Base-by-base conservation (phyloP, 2,329 filamentous ascomycete genomes). In the Coleophoma eucalyptorum region DNA sequence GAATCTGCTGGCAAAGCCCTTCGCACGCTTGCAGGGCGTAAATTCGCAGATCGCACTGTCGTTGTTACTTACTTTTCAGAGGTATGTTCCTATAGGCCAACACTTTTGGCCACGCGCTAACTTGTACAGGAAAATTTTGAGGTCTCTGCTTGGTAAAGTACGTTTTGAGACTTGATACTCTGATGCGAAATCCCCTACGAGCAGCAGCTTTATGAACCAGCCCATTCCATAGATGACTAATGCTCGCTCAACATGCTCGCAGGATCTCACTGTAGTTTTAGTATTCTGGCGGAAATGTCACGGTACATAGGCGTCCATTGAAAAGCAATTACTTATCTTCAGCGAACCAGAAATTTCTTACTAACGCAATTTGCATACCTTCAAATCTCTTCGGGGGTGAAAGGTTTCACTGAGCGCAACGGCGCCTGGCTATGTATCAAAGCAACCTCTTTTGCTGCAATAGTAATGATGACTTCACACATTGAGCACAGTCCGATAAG, bases 51-150 rank as follows among this genome's bases (percentile, higher is more conserved):
- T 72, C 83, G 95, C 61, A 99, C 94, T 3, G 95, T 99, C 26
- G 91, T 99, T 12, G 91, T 90, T 3, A 97, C 94, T 4, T 97
- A 94, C 72, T 99, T 97, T 69, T 89, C 91, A 19, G 95, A 97
- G 81, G 89, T 90, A 74, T 69, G 75, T 55, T 47, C 33, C 5
- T 10, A 3, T 40, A 0, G 12, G 19, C 20, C 47, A 35, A 35
- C 5, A 34, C 46, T 50, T 40, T 18, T 5, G 46, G 13, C 45
- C 4, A 21, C 31, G 20, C 16, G 5, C 33, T 31, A 44, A 55
- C 68, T 52, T 54, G 50, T 13, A 33, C 55, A 92, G 84, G 93
- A 97, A 72, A 96, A 96, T 67, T 97, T 97, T 62, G 93, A 97
- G 64, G 66, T 68, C 32, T 53, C 59, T 41, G 66, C 66, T 48